These are phyloP conservation scores for Wickerhamomyces kurtzmanii DNA, from an alignment of 805 yeast species.

Conservation along the genomic window DNA sequence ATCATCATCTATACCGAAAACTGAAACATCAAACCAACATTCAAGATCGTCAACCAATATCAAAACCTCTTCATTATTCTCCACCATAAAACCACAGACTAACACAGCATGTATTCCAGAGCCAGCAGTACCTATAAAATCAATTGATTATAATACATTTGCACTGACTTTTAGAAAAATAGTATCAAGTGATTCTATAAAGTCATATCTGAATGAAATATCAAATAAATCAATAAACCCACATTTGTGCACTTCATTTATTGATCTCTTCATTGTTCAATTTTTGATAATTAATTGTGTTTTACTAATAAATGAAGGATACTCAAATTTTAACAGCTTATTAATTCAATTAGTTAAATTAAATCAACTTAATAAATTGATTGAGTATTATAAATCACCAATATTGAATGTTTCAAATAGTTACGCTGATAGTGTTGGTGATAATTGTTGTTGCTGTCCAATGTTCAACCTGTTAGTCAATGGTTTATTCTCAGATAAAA, in stretches of 20 bases:
- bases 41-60: too few relatives aligned
- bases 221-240: conserved; percentile 14
- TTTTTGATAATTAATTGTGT: conserved; percentile 6
- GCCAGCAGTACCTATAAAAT: too few relatives aligned
- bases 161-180: too few relatives aligned
- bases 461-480: not conserved
- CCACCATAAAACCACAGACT: too few relatives aligned
- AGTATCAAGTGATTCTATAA: too few relatives aligned
- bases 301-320: conserved; percentile 7
- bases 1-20: too few relatives aligned
- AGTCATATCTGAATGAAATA: conserved; percentile 11
- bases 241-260: conserved; percentile 2
- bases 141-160: too few relatives aligned
- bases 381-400: too few relatives aligned
- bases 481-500: conserved; percentile 1
- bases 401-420: conserved; percentile 1
- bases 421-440: not conserved
- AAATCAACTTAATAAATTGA: not conserved
- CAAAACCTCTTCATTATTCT: too few relatives aligned
- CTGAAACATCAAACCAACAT: too few relatives aligned
- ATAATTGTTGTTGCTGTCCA: not conserved
- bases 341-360: conserved; percentile 2
- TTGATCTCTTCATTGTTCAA: conserved; percentile 9
- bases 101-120: too few relatives aligned
- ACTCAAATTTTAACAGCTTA: conserved; percentile 6